Percentiles rank a stretch among this genome's conserved stretches.
Evolutionary conservation across 2,329 filamentous ascomycete genomes (phyloP).

Genomic region (Curvularia spicifera): DNA sequence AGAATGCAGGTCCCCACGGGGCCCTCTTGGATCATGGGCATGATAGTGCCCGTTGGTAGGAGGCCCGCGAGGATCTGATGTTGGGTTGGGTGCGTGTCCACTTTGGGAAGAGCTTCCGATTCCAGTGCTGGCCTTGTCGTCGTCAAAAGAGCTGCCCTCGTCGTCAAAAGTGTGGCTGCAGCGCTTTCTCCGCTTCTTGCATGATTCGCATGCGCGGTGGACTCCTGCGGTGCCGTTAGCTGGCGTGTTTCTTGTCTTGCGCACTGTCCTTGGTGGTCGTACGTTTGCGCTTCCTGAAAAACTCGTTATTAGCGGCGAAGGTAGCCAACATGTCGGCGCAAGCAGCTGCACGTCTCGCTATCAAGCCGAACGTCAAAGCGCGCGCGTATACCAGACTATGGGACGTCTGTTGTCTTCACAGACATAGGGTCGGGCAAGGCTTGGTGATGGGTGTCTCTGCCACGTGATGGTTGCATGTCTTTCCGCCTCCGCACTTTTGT

Average conservation of each 20-base stretch:
- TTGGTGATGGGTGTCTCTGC: constrained; percentile 22
- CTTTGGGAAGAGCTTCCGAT: constrained; percentile 50
- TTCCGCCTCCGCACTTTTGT: constrained; percentile 34
- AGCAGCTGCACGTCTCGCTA: constrained; percentile 12
- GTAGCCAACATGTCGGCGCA: constrained; percentile 50
- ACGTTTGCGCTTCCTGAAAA: constrained; percentile 54
- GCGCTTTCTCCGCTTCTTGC: constrained; percentile 54
- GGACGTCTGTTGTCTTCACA: constrained; percentile 27
- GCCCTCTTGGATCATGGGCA: constrained; percentile 35
- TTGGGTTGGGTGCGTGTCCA: constrained; percentile 42
- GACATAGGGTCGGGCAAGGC: constrained; percentile 30
- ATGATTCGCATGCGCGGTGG: constrained; percentile 53
- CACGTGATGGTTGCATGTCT: constrained; percentile 31
- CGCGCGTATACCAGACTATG: constrained; percentile 19
- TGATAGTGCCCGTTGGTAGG: constrained; percentile 29
- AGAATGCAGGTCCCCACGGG: constrained; percentile 30
- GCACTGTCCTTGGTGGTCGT: constrained; percentile 25
- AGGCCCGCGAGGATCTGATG: constrained; percentile 38
- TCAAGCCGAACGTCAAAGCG: constrained; percentile 10
- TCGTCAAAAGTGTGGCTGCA: constrained; percentile 53
- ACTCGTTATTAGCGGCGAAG: constrained; percentile 55
- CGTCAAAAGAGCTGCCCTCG: constrained; percentile 24
- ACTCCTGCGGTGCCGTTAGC: constrained; percentile 44
- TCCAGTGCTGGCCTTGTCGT: constrained; percentile 24
- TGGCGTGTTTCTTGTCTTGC: constrained; percentile 22